Evolutionary conservation across 108 stramenopile genomes (phyloP).

Genomic region (Skeletonema menzelii): DNA sequence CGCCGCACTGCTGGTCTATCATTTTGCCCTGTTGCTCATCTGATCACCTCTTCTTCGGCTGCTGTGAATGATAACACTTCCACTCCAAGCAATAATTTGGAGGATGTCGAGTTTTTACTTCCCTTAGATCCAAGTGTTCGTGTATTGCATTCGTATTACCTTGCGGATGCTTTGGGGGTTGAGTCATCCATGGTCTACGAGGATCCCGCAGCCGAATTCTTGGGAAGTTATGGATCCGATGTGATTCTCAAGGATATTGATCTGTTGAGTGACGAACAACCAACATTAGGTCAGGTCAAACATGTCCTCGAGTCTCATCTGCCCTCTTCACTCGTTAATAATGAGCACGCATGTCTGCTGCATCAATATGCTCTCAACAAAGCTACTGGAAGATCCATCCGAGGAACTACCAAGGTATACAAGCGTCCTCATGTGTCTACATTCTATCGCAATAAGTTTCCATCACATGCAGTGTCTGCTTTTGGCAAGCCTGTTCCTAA

Average conservation of each 20-base stretch:
- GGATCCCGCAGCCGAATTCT: background rate
- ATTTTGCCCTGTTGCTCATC: conserved; percentile 9
- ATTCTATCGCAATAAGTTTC: conserved; percentile 17
- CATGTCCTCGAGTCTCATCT: conserved; percentile 19
- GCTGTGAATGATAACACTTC: background rate
- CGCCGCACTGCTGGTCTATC: conserved; percentile 17
- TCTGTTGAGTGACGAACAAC: background rate
- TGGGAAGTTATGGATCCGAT: conserved; percentile 26
- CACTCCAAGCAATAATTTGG: conserved; percentile 7
- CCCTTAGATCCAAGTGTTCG: conserved; percentile 29
- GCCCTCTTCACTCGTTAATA: background rate
- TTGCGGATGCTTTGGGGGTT: conserved; percentile 31
- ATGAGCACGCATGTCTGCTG: conserved; percentile 33
- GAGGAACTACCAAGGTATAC: conserved; percentile 31
- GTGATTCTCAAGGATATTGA: conserved; percentile 28
- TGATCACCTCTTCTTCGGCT: background rate
- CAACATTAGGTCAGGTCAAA: background rate
- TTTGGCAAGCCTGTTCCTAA: background rate
- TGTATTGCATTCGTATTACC: conserved; percentile 33
- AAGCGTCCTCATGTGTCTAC: conserved; percentile 29
- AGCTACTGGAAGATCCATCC: conserved; percentile 21
- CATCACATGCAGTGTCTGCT: background rate
- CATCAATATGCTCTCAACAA: conserved; percentile 37
- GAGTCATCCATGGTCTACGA: conserved; percentile 16
- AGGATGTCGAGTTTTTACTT: conserved; percentile 37